A percentile compares a stretch with the other conserved stretches of the same genome.
These are phyloP conservation scores for Fusarium sp. DNA, from an alignment of 2,329 filamentous ascomycete species.

Conservation along the genomic window DNA sequence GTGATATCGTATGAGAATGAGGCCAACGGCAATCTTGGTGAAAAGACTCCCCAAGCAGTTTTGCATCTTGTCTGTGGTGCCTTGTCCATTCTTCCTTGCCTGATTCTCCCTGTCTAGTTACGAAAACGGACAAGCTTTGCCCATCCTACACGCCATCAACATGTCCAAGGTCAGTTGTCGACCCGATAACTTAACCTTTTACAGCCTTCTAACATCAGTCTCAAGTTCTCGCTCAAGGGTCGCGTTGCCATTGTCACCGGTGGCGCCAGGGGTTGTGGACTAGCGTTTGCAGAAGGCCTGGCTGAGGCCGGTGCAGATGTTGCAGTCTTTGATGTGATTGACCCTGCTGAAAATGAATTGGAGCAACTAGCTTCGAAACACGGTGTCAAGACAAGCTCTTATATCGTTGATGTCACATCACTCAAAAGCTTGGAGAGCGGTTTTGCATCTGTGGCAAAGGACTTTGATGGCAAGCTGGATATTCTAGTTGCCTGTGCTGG, in stretches of 20 bases:
- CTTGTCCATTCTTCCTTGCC: background rate
- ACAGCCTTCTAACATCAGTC: background rate
- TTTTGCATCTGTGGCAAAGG: slow-evolving; percentile 61
- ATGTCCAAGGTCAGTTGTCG: slow-evolving; percentile 11
- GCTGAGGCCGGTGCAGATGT: slow-evolving; percentile 70
- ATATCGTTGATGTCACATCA: slow-evolving; percentile 67
- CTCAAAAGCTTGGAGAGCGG: slow-evolving; percentile 66
- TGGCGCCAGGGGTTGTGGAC: slow-evolving; percentile 74
- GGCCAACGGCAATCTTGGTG: background rate
- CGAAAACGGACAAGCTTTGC: background rate
- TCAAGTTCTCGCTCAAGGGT: slow-evolving; percentile 64
- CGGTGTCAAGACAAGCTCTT: slow-evolving; percentile 58
- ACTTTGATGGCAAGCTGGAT: slow-evolving; percentile 66
- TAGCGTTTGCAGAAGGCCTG: slow-evolving; percentile 72
- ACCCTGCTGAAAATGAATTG: slow-evolving; percentile 62
- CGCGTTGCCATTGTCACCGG: slow-evolving; percentile 63
- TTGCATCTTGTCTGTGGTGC: background rate
- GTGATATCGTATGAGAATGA: slow-evolving; percentile 9
- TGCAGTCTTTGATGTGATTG: slow-evolving; percentile 73
- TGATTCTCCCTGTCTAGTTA: background rate
- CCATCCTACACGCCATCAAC: background rate
- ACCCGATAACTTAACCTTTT: background rate
- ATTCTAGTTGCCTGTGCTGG: slow-evolving; percentile 73
- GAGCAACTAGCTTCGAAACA: slow-evolving; percentile 61
- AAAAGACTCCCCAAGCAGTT: background rate